These are phyloP conservation scores for Heterobasidion occidentale DNA, from an alignment of 1,284 basidiomycete genomes.

Conservation along the genomic window DNA sequence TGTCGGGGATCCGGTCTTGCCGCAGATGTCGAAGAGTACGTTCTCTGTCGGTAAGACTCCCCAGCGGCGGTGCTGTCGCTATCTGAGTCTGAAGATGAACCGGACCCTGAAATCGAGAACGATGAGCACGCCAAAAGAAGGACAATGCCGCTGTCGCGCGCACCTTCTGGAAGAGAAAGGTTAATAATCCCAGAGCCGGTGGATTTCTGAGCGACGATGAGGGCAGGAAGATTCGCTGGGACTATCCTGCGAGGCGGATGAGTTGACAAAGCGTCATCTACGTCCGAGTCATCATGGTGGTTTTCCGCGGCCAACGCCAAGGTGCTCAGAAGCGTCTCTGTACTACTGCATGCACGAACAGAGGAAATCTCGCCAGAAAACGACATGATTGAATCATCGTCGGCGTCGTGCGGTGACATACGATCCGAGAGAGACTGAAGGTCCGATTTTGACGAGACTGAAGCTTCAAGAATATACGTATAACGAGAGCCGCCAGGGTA, in stretches of 20 bases:
- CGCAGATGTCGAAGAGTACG: not conserved
- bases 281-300: not conserved
- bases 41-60: conserved; percentile 5
- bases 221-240: conserved; percentile 6
- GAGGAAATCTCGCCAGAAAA: conserved; percentile 30
- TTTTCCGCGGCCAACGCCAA: conserved; percentile 7
- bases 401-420: conserved; percentile 26
- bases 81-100: conserved; percentile 11
- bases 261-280: not conserved
- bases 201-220: conserved; percentile 11
- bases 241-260: not conserved
- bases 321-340: conserved; percentile 28
- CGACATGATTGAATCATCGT: conserved; percentile 29
- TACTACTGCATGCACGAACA: conserved; percentile 42
- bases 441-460: conserved; percentile 46
- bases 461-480: conserved; percentile 51
- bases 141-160: not conserved
- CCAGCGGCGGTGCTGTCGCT: conserved; percentile 12
- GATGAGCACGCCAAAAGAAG: not conserved
- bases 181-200: conserved; percentile 8
- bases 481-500: conserved; percentile 35
- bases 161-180: conserved; percentile 11
- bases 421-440: conserved; percentile 16
- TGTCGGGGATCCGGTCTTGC: not conserved
- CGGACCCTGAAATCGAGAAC: conserved; percentile 4